These are phyloP conservation scores for Ramaria sp. DNA, from an alignment of 768 basidiomycete genomes.

Conservation along the genomic window DNA sequence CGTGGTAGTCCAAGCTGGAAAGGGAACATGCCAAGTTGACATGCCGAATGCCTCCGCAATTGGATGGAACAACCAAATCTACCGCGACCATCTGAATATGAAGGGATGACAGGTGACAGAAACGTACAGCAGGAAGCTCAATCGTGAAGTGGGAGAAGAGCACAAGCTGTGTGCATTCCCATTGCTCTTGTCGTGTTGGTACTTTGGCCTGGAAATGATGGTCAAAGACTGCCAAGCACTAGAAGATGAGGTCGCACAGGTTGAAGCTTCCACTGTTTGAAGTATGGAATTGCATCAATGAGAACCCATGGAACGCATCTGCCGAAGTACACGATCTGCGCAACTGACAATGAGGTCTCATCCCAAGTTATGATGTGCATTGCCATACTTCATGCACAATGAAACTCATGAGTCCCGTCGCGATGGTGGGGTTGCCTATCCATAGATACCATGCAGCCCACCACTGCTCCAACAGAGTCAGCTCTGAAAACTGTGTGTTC, in stretches of 20 bases:
- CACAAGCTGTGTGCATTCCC: constrained; percentile 92
- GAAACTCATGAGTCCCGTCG: constrained; percentile 91
- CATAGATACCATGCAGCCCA: constrained; percentile 83
- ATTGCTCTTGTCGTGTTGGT: constrained; percentile 74
- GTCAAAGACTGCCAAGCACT: not conserved
- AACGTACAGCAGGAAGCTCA: constrained; percentile 75
- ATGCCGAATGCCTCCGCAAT: constrained; percentile 82
- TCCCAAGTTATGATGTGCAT: not conserved
- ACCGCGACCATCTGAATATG: not conserved
- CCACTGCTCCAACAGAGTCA: constrained; percentile 63
- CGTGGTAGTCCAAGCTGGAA: constrained; percentile 65
- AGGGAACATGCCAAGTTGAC: constrained; percentile 87
- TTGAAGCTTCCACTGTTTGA: constrained; percentile 89
- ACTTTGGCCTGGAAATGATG: constrained; percentile 38
- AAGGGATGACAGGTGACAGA: not conserved
- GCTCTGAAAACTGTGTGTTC: constrained; percentile 44
- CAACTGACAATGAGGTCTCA: not conserved
- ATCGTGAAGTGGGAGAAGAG: constrained; percentile 93
- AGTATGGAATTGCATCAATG: constrained; percentile 90
- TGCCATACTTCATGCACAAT: constrained; percentile 79
- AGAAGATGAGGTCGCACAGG: constrained; percentile 31
- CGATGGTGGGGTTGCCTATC: constrained; percentile 83
- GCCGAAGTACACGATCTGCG: constrained; percentile 90
- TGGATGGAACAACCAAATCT: constrained; percentile 92
- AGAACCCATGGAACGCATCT: constrained; percentile 93